Evolutionary conservation across 768 basidiomycete genomes (phyloP), one percentile per base, ranked within the genome.

Genomic region (Crepidotus variabilis): DNA sequence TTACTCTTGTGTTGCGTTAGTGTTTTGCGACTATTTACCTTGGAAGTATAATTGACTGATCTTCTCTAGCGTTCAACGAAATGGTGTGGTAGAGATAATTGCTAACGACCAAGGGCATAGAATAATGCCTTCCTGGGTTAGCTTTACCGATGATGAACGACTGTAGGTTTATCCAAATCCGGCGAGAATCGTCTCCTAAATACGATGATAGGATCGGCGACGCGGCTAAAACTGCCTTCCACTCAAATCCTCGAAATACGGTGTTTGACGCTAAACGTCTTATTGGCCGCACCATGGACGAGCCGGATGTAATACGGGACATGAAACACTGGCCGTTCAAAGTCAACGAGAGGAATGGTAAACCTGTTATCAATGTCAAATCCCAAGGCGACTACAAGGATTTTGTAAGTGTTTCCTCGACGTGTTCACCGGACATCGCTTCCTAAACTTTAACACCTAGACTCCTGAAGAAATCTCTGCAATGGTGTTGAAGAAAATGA

Each of bases 221-320:
- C 69, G 82, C 86, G 53, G 95, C 96, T 20, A 98, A 98, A 78
- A 96, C 97, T 66, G 92, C 92, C 20, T 92, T 86, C 75, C 86
- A 92, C 70, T 78, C 88, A 33, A 92, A 98, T 73, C 93, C 96
- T n/a, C 66, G 81, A 63, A 98, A 98, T 73, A 97, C 94, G 6
- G 87, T 96, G 54, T 97, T 96, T 65, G 94, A 96, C 72, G 92
- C 93, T 49, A 98, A 96, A 68, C 92, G 94, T 70, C 83, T 96
- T 60, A 93, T 95, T 63, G 92, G 93, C 61, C 88, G 88, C 65
- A 87, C 85, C 65, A 76, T 86, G 67, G 84, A 88, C 54, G 92
- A 95, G 67, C 73, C 76, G 32, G 92, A 93, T 60, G 78, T 94
- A 57, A 77, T 89, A 71, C 84, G 83, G 22, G 91, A 94, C 69